Base-by-base conservation (phyloP, 2,329 filamentous ascomycete species). In the Verruconis gallopava region DNA sequence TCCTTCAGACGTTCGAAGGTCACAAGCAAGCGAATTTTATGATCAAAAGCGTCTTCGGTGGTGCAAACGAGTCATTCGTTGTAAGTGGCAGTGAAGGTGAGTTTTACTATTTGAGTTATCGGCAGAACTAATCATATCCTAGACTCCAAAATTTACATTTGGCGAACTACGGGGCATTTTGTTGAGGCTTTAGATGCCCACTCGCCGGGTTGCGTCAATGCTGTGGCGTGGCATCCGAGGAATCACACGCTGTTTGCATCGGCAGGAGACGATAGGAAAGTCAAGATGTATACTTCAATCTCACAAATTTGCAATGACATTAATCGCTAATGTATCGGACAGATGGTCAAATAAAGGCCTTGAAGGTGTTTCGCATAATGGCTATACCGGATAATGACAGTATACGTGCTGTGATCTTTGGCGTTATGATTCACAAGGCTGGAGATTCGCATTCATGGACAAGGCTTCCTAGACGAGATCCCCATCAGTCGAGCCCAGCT, bases 1-100 rank as follows among this genome's bases (percentile, higher is more conserved):
- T 79, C n/a, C 67, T 89, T 3, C 79, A 81, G 50, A 77, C 71
- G 50, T 96, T 83, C 55, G 67, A 75, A 13, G 88, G 85, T 0
- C 81, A 88, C 47, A 73, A 71, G 34, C 84, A 86, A 47, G 79
- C 77, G 42, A 66, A 80, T 2, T 94, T 69, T 55, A 73, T 95
- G 43, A 93, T 98, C 45, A 73, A 89, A 39, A 83, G 79, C 52
- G 67, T 71, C 0, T 91, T 95, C 61, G 91, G 91, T 14, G 91
- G 91, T 21, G 88, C 89, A 1, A 80, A 84, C 45, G 86, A 95
- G 63, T 88, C 81, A 56, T 95, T 95, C 58, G 81, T 96, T 6
- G 70, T 93, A 20, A 89, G 84, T 53, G 91, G 91, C 9, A 94
- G 86, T 53, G 86, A 95, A 72, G 82, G 85, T 86, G 65, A 53